Evolutionary conservation across 179 eudicot species (phyloP), one percentile per base, ranked within the genome.

Genomic region (Amaranthus tricolor): DNA sequence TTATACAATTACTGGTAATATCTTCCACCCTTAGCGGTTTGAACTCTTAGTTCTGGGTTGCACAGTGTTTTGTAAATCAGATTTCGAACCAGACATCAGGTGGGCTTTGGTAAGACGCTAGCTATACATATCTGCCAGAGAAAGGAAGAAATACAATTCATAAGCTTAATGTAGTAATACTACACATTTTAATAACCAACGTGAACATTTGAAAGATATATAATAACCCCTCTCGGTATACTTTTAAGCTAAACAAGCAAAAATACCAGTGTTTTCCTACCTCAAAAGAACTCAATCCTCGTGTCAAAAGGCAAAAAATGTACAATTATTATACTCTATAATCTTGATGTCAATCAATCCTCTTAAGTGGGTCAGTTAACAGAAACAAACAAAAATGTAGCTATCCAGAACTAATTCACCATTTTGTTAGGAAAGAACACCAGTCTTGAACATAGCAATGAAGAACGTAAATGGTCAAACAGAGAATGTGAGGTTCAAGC

Each of bases 71-170:
- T 68, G 24, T 62, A 43, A 24, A 68, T 16, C 74, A 59, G 68
- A 50, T 31, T 62, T 67, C 68, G 60, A 24, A 68, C 12, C 74
- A 59, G 68, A 50, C 47, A 54, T 67, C 68, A 58, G 58, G 69
- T 44, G 60, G 53, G 58, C 59, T 56, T 58, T 51, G 3, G 13
- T 12, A 50, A n/a, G 59, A 64, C 54, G 69, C 85, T 85, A 87
- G 81, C 90, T 85, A 80, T 83, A 85, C 70, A 85, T 76, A 68
- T 82, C 90, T 87, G 87, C 83, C 76, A 59, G 43, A 72, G 66
- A 76, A 63, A 54, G 66, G 20, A 24, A 57, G 12, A 67, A 48
- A 0, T 10, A 31, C 40, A 31, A 31, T 31, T 31, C n/a, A 44
- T 75, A n/a, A 68, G 72, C 70, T 11, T 17, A 20, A 17, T 49